phyloP scores from a whole-genome alignment of 129 eudicot genomes.

The Dittrichia graveolens region DNA sequence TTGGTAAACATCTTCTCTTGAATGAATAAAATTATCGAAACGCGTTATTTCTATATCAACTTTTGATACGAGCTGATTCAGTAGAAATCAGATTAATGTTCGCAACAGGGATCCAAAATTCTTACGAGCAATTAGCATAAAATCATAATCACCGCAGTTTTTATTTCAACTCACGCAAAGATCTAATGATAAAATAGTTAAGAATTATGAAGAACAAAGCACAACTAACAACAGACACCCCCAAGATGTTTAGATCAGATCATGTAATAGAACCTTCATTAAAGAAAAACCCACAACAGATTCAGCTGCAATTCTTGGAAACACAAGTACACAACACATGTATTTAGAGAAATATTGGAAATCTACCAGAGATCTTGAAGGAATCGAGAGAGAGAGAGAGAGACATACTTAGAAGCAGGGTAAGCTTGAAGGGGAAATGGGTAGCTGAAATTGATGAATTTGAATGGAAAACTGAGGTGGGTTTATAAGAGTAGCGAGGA shows the following conservation, averaged over 20 bases:
- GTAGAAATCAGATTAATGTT: no score
- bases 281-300: conserved; percentile 8
- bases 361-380: no score
- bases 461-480: conserved; percentile 4
- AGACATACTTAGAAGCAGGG: not conserved
- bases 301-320: not conserved
- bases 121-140: not conserved
- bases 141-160: not conserved
- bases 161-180: not conserved
- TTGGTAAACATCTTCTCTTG: not conserved
- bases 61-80: no score
- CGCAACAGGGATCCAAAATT: no score
- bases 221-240: not conserved
- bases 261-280: not conserved
- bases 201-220: not conserved
- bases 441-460: not conserved
- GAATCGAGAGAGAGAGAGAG: not conserved
- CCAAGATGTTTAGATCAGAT: conserved; percentile 8
- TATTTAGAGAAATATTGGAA: not conserved
- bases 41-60: no score
- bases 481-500: not conserved
- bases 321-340: not conserved
- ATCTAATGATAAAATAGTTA: no score
- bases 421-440: not conserved
- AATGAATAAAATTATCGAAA: not conserved